phyloP scores from a whole-genome alignment of 495 filamentous ascomycete species.

The Aspergillus kassunensis region DNA sequence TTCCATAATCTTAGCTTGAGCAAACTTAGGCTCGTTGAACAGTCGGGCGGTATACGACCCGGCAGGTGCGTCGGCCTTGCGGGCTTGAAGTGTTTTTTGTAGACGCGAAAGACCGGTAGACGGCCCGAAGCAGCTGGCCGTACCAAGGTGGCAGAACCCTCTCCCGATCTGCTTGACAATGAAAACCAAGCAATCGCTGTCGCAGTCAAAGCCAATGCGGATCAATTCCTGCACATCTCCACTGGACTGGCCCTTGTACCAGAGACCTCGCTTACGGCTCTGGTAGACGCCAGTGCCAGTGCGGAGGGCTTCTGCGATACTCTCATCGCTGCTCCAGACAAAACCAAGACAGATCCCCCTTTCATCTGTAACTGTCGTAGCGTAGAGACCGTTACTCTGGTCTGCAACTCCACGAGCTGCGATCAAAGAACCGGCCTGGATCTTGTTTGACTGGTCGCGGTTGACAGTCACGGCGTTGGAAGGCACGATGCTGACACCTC shows the following conservation, averaged over 20 bases:
- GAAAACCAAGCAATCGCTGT: slow-evolving; percentile 87
- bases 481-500: slow-evolving; percentile 75
- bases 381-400: slow-evolving; percentile 74
- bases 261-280: slow-evolving; percentile 87
- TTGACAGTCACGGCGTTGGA: slow-evolving; percentile 64
- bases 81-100: slow-evolving; percentile 74
- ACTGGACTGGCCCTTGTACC: slow-evolving; percentile 94
- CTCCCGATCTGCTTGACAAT: slow-evolving; percentile 81
- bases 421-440: slow-evolving; percentile 66
- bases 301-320: slow-evolving; percentile 76
- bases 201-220: slow-evolving; percentile 81
- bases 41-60: slow-evolving; percentile 92
- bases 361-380: slow-evolving; percentile 87
- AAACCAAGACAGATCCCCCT: slow-evolving; percentile 78
- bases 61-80: slow-evolving; percentile 74
- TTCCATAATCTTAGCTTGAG: slow-evolving; percentile 96
- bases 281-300: slow-evolving; percentile 94
- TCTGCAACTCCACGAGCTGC: slow-evolving; percentile 71
- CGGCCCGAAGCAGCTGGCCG: slow-evolving; percentile 84
- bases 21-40: slow-evolving; percentile 84
- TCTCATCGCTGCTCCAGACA: slow-evolving; percentile 91
- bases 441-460: slow-evolving; percentile 49
- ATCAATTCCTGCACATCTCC: slow-evolving; percentile 90
- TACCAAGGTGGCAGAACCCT: slow-evolving; percentile 94
- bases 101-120: slow-evolving; percentile 77